A percentile compares a stretch with the other conserved stretches of the same genome.
These are phyloP conservation scores for Triticum dicoccoides DNA, from an alignment of 176 grass and related monocot species.

Conservation along the genomic window DNA sequence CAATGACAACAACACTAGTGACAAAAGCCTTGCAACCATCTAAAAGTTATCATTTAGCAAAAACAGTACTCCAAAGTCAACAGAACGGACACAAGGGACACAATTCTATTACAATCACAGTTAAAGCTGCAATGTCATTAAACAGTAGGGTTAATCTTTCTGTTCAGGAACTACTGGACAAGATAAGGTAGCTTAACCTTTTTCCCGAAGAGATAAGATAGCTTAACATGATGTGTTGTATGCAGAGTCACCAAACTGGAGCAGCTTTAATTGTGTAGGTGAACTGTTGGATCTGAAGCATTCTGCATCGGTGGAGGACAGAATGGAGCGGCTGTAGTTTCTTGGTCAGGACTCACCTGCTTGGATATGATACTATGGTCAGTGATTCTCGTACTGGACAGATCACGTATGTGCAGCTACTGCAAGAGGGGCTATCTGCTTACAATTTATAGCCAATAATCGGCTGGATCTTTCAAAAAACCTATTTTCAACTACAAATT, in stretches of 20 bases:
- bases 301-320: not conserved
- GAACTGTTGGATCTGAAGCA: constrained; percentile 6
- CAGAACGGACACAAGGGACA: not conserved
- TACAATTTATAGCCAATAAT: not conserved
- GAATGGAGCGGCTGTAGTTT: constrained; percentile 4
- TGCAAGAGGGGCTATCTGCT: not conserved
- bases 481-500: not conserved
- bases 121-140: not conserved
- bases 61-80: not conserved
- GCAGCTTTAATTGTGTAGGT: constrained; percentile 12
- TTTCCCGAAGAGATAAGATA: not conserved
- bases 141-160: not conserved
- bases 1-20: not conserved
- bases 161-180: not conserved
- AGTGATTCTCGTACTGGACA: not conserved
- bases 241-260: constrained; percentile 10
- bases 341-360: not conserved
- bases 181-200: not conserved
- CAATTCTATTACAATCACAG: not conserved
- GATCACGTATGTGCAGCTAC: not conserved
- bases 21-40: not conserved
- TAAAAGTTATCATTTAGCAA: not conserved
- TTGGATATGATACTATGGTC: not conserved
- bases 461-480: not conserved
- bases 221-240: not conserved